Percentiles rank a stretch among this genome's conserved stretches.
Conservation (phyloP, 768 basidiomycete genomes). For the Agrocybe chaxingu region DNA sequence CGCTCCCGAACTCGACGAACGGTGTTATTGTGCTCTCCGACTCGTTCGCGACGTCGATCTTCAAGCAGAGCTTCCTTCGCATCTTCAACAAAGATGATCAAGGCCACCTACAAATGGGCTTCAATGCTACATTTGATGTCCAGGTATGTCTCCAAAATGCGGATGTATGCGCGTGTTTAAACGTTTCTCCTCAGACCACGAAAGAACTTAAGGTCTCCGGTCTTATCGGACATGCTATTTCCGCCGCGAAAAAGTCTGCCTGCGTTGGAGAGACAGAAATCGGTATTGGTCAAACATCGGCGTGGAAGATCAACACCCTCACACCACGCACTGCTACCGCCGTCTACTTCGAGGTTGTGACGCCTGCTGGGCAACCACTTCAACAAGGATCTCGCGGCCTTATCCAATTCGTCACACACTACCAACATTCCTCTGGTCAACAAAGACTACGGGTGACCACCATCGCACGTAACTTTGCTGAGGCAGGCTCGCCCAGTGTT, state of each 20-base stretch:
- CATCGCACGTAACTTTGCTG: slow-evolving; percentile 95
- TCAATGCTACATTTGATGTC: slow-evolving; percentile 98
- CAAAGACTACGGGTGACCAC: slow-evolving; percentile 96
- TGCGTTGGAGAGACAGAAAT: slow-evolving; percentile 99
- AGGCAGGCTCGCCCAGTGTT: slow-evolving; percentile 92
- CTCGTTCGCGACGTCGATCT: slow-evolving; percentile 95
- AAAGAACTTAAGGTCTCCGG: slow-evolving; percentile 99
- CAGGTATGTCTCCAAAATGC: slow-evolving; percentile 49
- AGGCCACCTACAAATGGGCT: slow-evolving; percentile 93
- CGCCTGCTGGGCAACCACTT: slow-evolving; percentile 91
- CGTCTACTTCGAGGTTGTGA: slow-evolving; percentile 98
- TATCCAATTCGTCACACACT: slow-evolving; percentile 98
- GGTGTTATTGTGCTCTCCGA: slow-evolving; percentile 96
- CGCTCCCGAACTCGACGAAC: slow-evolving; percentile 91
- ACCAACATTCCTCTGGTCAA: slow-evolving; percentile 96
- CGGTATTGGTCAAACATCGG: slow-evolving; percentile 97
- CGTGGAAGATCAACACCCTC: slow-evolving; percentile 94
- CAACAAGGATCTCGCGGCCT: slow-evolving; percentile 88
- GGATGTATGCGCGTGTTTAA: background rate
- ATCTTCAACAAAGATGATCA: slow-evolving; percentile 91
- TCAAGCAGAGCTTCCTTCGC: slow-evolving; percentile 96
- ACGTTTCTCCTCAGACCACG: slow-evolving; percentile 63
- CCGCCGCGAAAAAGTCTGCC: slow-evolving; percentile 92
- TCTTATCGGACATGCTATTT: slow-evolving; percentile 95
- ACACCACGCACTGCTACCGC: slow-evolving; percentile 84